Percentiles rank a stretch among this genome's conserved stretches.
phyloP scores from a whole-genome alignment of 164 flowering plant genomes.

The Umbellularia californica region DNA sequence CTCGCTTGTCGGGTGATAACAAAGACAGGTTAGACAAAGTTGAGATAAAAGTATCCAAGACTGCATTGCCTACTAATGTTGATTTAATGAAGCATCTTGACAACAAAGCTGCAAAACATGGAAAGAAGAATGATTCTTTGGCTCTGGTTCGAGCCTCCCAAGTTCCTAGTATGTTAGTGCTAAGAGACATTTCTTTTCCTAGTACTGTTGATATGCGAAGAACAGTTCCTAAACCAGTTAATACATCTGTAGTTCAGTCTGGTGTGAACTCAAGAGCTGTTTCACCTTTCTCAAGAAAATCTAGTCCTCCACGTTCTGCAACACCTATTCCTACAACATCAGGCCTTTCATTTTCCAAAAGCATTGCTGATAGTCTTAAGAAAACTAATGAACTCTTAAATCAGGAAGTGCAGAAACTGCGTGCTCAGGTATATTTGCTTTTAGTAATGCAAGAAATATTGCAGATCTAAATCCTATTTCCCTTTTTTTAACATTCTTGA shows the following conservation, averaged over 20 bases:
- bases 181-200: constrained; percentile 60
- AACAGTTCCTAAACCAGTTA: constrained; percentile 55
- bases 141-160: constrained; percentile 62
- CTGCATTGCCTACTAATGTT: constrained; percentile 57
- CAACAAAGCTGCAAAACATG: constrained; percentile 80
- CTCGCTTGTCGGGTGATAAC: constrained; percentile 89
- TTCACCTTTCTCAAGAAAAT: constrained; percentile 87
- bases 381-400: constrained; percentile 92
- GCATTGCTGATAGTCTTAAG: constrained; percentile 84
- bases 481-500: constrained; percentile 13
- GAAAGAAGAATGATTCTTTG: constrained; percentile 70
- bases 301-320: constrained; percentile 96
- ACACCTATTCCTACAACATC: constrained; percentile 90
- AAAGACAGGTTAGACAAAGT: constrained; percentile 83
- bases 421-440: constrained; percentile 55
- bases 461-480: constrained; percentile 4
- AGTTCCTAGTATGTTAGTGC: constrained; percentile 55
- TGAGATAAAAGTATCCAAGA: constrained; percentile 58
- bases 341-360: constrained; percentile 89
- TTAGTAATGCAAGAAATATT: constrained; percentile 6
- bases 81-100: constrained; percentile 89
- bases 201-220: constrained; percentile 48
- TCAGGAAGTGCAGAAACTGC: constrained; percentile 85
- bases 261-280: constrained; percentile 82
- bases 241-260: constrained; percentile 40